Base-by-base conservation (phyloP, 202 grass and related monocot genomes). In the Cymbopogon flexuosus region DNA sequence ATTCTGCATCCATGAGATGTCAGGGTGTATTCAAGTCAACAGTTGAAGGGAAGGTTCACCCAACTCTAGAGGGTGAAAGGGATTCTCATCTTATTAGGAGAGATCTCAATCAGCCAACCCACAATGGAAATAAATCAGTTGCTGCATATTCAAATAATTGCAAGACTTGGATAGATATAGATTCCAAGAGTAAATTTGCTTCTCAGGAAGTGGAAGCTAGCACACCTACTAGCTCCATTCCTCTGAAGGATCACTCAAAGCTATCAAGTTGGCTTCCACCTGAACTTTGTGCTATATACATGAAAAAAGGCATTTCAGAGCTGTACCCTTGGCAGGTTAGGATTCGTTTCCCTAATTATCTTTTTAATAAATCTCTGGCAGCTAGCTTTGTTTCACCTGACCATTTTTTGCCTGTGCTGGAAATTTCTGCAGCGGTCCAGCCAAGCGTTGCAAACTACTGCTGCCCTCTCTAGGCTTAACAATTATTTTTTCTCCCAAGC, bases 291-390 rank as follows among this genome's bases (percentile, higher is more conserved):
- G 81, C 75, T 37, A 46, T 98, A 79, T 98, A 94, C 75, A 89
- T 76, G 84, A 94, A 86, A 87, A 98, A 98, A 49, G 88, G 95
- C 31, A 94, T 98, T 73, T 82, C 87, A 33, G 64, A 88, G 84
- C 87, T 98, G 80, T 94, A 94, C 79, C 88, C 92, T 57, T 98
- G 95, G 95, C 95, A 98, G 95, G 95, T 98, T 83, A 78, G 72
- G 21, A 81, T 69, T 79, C 62, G 22, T 30, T 62, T 66, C 13
- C 60, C 71, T 70, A 57, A 41, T 19, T 29, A 30, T 83, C 73
- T 40, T 43, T 60, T 51, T 42, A 56, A 19, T 62, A 22, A 21
- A 45, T 83, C 66, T 57, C 66, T 81, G 52, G 40, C n/a, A 39
- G n/a, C n/a, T 51, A 36, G 1, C 22, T 67, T 79, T 67, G 6